Percentiles rank a stretch among this genome's conserved stretches.
These are phyloP conservation scores for Amanita jacksonii DNA, from an alignment of 768 basidiomycete genomes.

Conservation along the genomic window DNA sequence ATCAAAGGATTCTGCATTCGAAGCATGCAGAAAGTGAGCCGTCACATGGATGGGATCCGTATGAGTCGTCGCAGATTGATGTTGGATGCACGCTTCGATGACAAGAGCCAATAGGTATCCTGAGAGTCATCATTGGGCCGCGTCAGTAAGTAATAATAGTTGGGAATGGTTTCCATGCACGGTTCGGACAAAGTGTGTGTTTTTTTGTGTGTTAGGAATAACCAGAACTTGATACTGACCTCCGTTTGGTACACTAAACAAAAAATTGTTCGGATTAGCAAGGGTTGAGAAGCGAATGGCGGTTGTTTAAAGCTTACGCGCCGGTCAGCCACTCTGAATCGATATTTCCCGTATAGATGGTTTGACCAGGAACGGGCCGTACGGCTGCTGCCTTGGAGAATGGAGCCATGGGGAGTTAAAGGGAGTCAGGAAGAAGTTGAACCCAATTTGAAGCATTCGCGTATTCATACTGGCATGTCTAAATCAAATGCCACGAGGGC, in stretches of 20 bases:
- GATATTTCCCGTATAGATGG: conserved; percentile 27
- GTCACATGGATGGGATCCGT: conserved; percentile 51
- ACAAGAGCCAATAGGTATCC: conserved; percentile 51
- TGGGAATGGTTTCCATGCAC: no score
- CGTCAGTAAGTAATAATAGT: no score
- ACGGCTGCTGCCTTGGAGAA: conserved; percentile 26
- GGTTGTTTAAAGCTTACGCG: conserved; percentile 26
- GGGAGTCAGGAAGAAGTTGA: not conserved
- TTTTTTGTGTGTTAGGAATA: no score
- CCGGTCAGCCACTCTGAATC: conserved; percentile 37
- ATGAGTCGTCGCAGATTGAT: conserved; percentile 39
- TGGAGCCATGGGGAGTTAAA: conserved; percentile 26
- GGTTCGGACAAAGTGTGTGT: no score
- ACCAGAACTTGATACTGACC: no score
- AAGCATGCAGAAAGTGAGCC: conserved; percentile 45
- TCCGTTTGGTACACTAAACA: conserved; percentile 41
- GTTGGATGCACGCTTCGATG: conserved; percentile 42
- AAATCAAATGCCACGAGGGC: no score
- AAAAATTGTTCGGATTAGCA: not conserved
- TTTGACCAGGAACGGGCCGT: conserved; percentile 11
- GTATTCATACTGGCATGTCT: not conserved
- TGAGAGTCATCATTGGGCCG: conserved; percentile 18
- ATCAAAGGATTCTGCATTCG: conserved; percentile 31
- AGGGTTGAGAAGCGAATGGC: no score
- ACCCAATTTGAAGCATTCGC: not conserved